phyloP scores from a whole-genome alignment of 257 asterid genomes.

The Capsicum pubescens region DNA sequence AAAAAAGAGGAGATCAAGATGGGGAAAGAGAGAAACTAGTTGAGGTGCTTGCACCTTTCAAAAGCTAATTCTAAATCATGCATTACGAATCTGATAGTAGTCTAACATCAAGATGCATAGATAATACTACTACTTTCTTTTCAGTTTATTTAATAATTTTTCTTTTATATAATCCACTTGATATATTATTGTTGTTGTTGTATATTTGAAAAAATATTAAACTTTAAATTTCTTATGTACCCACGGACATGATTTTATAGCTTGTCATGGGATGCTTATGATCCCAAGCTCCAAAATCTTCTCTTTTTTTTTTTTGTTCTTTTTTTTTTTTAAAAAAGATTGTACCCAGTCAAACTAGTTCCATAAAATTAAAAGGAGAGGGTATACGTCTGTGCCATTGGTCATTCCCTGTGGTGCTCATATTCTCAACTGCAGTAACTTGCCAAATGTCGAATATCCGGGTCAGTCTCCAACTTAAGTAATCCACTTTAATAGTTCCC shows the following conservation, averaged over 20 bases:
- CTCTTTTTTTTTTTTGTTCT: too few species aligned
- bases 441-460: neutral
- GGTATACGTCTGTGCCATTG: neutral
- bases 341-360: neutral
- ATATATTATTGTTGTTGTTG: too few species aligned
- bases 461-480: slow-evolving; percentile 2
- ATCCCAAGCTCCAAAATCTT: neutral
- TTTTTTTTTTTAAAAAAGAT: too few species aligned
- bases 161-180: too few species aligned
- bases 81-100: neutral
- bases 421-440: slow-evolving; percentile 2
- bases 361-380: neutral
- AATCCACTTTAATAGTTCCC: neutral
- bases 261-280: neutral
- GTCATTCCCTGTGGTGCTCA: neutral
- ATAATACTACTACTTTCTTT: neutral
- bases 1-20: neutral
- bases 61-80: slow-evolving; percentile 10
- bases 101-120: neutral
- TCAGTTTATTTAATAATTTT: neutral
- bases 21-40: neutral
- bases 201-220: neutral
- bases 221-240: neutral
- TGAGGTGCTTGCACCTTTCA: slow-evolving; percentile 9
- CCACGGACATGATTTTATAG: neutral